A percentile compares a stretch with the other conserved stretches of the same genome.
Conservation (phyloP, 495 filamentous ascomycete genomes). For the Aspergillus diversus region DNA sequence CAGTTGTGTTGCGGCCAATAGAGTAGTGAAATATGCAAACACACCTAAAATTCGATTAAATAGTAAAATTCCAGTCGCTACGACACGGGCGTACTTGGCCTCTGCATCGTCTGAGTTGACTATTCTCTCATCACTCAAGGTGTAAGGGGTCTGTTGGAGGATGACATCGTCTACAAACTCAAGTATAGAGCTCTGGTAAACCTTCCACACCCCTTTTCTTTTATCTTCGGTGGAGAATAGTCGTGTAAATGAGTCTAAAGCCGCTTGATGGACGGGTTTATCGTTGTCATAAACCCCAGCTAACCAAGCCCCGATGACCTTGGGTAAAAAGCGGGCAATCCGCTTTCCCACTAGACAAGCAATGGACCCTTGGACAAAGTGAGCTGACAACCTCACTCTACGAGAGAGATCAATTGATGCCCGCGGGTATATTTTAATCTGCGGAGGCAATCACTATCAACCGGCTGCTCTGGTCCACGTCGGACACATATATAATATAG, state of each 20-base stretch:
- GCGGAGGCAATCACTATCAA: constrained; percentile 26
- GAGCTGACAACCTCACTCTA: constrained; percentile 84
- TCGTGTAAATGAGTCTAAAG: constrained; percentile 70
- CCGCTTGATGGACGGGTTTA: constrained; percentile 67
- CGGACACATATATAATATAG: constrained; percentile 19
- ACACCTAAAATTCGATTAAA: constrained; percentile 53
- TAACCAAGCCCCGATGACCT: constrained; percentile 83
- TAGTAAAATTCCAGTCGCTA: constrained; percentile 58
- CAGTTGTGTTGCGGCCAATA: constrained; percentile 11
- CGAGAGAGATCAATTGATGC: constrained; percentile 84
- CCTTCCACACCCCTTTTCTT: constrained; percentile 69
- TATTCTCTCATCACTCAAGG: constrained; percentile 85
- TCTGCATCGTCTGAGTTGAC: constrained; percentile 82
- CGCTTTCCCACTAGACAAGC: constrained; percentile 74
- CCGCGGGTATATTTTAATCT: constrained; percentile 86
- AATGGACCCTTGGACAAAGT: constrained; percentile 73
- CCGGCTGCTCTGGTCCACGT: constrained; percentile 17
- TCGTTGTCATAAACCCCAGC: constrained; percentile 87
- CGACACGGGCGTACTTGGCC: constrained; percentile 80
- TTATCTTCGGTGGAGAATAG: constrained; percentile 84
- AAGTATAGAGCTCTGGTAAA: constrained; percentile 74
- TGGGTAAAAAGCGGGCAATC: constrained; percentile 74
- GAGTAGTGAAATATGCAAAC: constrained; percentile 1
- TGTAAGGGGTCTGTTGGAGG: constrained; percentile 71
- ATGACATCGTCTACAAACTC: constrained; percentile 80